Percentiles rank a stretch among this genome's conserved stretches.
Evolutionary conservation across 2,329 filamentous ascomycete species (phyloP).

Genomic region (Ascochyta clinopodiicola): DNA sequence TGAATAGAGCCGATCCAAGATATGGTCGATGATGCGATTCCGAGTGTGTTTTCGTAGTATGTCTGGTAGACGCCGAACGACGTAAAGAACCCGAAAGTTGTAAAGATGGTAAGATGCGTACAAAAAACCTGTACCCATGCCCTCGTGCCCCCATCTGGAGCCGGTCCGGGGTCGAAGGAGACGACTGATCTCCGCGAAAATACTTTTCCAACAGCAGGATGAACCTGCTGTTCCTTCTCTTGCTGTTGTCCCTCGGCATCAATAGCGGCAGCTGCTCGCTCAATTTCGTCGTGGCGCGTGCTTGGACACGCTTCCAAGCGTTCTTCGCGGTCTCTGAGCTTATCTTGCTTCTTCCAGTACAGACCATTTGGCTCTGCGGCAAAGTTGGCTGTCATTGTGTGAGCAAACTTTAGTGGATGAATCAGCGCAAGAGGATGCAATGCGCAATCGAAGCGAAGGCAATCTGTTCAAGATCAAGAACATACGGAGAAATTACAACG

Average conservation of each 20-base stretch:
- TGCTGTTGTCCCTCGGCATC: conserved; percentile 8
- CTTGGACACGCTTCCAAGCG: conserved; percentile 18
- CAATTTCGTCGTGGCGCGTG: conserved; percentile 26
- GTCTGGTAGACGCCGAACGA: conserved; percentile 65
- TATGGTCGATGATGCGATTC: conserved; percentile 42
- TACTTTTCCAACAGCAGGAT: conserved; percentile 22
- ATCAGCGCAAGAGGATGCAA: neutral
- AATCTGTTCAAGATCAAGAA: neutral
- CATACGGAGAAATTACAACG: neutral
- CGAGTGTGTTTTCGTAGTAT: conserved; percentile 55
- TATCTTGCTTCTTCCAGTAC: neutral
- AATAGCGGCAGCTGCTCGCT: conserved; percentile 11
- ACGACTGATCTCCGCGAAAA: conserved; percentile 33
- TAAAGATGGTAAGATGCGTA: conserved; percentile 61
- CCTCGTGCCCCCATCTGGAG: conserved; percentile 57
- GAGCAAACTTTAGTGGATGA: neutral
- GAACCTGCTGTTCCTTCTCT: neutral
- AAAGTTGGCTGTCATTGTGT: neutral
- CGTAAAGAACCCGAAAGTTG: conserved; percentile 61
- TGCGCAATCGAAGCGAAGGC: neutral
- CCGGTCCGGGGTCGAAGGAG: conserved; percentile 36
- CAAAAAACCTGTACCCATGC: conserved; percentile 64
- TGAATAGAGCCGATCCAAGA: conserved; percentile 45
- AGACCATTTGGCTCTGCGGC: neutral
- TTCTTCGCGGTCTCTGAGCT: neutral